Evolutionary conservation across 768 basidiomycete species (phyloP).

Genomic region (Suillus cothurnatus): DNA sequence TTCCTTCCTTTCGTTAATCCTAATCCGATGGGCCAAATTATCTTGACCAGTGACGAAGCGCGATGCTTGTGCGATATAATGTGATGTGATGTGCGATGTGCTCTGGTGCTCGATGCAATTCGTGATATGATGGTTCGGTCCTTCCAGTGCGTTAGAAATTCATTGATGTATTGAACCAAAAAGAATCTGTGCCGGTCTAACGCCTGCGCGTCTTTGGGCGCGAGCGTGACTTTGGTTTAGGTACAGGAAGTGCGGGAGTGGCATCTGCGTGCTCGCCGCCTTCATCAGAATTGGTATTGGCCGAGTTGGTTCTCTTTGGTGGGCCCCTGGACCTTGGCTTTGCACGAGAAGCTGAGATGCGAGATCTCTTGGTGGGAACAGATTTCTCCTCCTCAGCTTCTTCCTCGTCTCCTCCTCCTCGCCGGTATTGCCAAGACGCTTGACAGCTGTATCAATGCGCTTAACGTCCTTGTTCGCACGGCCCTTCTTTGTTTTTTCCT

Average conservation of each 20-base stretch:
- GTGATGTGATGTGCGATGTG: slow-evolving; percentile 23
- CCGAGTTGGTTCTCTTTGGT: slow-evolving; percentile 7
- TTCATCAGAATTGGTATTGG: slow-evolving; percentile 18
- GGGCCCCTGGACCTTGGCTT: slow-evolving; percentile 23
- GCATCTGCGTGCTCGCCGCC: slow-evolving; percentile 18
- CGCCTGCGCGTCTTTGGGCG: slow-evolving; percentile 32
- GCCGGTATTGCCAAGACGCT: slow-evolving; percentile 9
- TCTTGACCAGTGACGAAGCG: slow-evolving; percentile 11
- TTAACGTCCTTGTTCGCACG: neutral
- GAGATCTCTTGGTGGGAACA: slow-evolving; percentile 22
- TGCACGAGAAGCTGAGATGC: slow-evolving; percentile 23
- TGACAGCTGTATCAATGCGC: neutral
- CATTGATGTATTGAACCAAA: slow-evolving; percentile 8
- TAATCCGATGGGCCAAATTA: slow-evolving; percentile 1
- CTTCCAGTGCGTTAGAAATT: neutral
- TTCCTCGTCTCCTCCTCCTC: slow-evolving; percentile 17
- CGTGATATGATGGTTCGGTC: slow-evolving; percentile 8
- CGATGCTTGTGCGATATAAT: slow-evolving; percentile 3
- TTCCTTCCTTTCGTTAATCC: slow-evolving; percentile 4
- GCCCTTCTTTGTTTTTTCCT: slow-evolving; percentile 22
- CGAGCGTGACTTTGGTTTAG: slow-evolving; percentile 35
- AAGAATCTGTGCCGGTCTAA: slow-evolving; percentile 18
- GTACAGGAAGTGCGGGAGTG: slow-evolving; percentile 18
- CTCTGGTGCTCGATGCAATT: slow-evolving; percentile 15
- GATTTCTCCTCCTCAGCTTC: slow-evolving; percentile 17